Percentiles rank a stretch among this genome's conserved stretches.
Conservation (phyloP, 305 asterid species). For the Rubia peregrina region DNA sequence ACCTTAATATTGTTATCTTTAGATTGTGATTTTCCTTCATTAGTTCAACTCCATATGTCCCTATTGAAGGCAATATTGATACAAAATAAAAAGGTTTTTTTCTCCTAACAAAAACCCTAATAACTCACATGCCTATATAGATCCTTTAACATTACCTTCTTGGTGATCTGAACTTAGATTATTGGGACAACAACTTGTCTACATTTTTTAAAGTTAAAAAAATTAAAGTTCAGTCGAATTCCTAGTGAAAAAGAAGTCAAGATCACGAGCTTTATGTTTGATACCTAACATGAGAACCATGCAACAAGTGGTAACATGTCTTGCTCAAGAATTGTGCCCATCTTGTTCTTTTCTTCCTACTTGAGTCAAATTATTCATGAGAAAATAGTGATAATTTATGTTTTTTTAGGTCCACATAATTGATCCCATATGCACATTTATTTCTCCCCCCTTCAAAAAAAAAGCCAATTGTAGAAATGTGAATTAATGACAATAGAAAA, state of each 20-base stretch:
- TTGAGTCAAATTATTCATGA: background rate
- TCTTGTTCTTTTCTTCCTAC: background rate
- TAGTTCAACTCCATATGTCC: background rate
- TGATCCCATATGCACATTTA: background rate
- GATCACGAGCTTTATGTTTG: constrained; percentile 4
- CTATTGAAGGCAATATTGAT: background rate
- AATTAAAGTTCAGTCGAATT: background rate
- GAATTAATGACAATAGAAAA: background rate
- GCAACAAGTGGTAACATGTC: constrained; percentile 2
- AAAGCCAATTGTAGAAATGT: background rate
- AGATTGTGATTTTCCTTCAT: background rate
- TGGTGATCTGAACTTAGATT: background rate
- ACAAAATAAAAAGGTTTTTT: too few species aligned
- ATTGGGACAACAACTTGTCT: background rate
- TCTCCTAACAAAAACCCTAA: background rate
- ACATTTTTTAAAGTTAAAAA: background rate
- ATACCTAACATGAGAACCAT: background rate
- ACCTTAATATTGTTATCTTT: background rate
- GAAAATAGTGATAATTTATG: background rate
- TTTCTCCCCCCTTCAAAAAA: background rate
- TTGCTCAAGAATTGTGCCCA: background rate
- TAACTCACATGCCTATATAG: background rate
- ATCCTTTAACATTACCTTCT: background rate
- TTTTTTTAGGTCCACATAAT: background rate
- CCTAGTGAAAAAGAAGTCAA: background rate